Base-by-base conservation (phyloP, 2,329 filamentous ascomycete species). In the Colletotrichum cordylinicola region DNA sequence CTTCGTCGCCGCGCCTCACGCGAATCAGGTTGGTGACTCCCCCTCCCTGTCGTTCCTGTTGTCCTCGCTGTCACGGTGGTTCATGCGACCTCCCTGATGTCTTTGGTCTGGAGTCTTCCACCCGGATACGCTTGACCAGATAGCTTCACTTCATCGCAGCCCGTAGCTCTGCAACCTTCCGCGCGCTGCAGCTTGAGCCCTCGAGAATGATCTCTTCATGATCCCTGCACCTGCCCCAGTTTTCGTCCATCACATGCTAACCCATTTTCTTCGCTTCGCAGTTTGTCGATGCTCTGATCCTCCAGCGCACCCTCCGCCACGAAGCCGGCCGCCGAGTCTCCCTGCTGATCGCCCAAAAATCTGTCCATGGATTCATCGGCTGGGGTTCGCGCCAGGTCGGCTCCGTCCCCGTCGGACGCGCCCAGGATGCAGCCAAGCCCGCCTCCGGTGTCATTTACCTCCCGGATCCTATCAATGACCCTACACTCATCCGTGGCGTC, bases 1-100 rank as follows among this genome's bases (percentile, higher is more conserved):
- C 75, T 97, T 99, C 82, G 97, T 99, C 79, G 97, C 96, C 60
- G 97, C 96, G 70, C 97, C 97, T 79, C 97, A 99, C 88, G 96
- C 96, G 76, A 99, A 99, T 84, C 95, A 97, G 91, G 94, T 95
- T 55, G 33, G 10, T 67, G 24, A 31, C 31, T 35, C 43, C 21
- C 21, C 39, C 48, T 67, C 75, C 61, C 39, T 74, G 60, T 24
- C 33, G n/a, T 52, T 13, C 43, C n/a, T 13, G n/a, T 8, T 21
- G 2, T 21, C 43, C n/a, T 3, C n/a, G 10, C 0, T 1, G n/a
- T 52, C 12, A 10, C 10, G n/a, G 6, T 8, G 43, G 43, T 52
- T 52, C 43, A 21, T 21, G 43, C 43, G 43, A 52, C 2, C 43
- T 52, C 43, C 43, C 43, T 21, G 43, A 21, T 52, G 2, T 52